Evolutionary conservation across 371 early-diverging fungal species (phyloP).

Genomic region (Sporodiniella umbellata): DNA sequence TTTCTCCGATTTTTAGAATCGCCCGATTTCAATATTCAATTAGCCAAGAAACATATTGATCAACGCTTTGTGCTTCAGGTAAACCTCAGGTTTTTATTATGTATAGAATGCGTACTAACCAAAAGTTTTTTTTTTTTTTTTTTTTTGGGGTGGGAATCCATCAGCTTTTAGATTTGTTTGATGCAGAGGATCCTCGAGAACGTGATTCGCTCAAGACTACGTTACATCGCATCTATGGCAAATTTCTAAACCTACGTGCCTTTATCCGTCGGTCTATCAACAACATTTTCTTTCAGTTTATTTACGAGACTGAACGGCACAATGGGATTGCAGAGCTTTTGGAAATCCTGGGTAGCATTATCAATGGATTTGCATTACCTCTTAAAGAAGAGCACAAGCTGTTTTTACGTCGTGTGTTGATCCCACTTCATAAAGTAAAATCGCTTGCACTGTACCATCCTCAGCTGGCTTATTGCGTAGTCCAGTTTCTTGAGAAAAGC

Average conservation of each 20-base stretch:
- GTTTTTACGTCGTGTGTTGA: conserved; percentile 87
- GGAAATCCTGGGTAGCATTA: conserved; percentile 96
- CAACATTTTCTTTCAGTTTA: conserved; percentile 95
- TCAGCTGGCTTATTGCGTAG: conserved; percentile 95
- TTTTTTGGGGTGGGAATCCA: background rate
- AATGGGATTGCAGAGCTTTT: conserved; percentile 96
- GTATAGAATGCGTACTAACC: background rate
- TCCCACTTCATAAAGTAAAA: conserved; percentile 95
- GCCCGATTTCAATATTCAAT: conserved; percentile 92
- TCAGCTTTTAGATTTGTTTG: conserved; percentile 93
- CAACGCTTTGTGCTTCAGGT: conserved; percentile 90
- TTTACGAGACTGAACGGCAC: conserved; percentile 94
- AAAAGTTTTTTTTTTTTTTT: background rate
- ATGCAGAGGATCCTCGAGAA: conserved; percentile 97
- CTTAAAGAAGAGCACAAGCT: conserved; percentile 96
- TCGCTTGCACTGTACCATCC: conserved; percentile 91
- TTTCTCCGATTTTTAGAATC: conserved; percentile 95
- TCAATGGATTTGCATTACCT: conserved; percentile 97
- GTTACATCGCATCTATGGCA: conserved; percentile 96
- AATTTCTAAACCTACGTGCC: conserved; percentile 94
- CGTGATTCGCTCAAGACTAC: conserved; percentile 97
- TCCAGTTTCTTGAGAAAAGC: conserved; percentile 96
- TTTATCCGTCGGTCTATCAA: conserved; percentile 95
- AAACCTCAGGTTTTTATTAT: conserved; percentile 3
- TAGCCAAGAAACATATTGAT: conserved; percentile 94